These are phyloP conservation scores for Aegle marmelos DNA, from an alignment of 345 rosid genomes.

Conservation along the genomic window DNA sequence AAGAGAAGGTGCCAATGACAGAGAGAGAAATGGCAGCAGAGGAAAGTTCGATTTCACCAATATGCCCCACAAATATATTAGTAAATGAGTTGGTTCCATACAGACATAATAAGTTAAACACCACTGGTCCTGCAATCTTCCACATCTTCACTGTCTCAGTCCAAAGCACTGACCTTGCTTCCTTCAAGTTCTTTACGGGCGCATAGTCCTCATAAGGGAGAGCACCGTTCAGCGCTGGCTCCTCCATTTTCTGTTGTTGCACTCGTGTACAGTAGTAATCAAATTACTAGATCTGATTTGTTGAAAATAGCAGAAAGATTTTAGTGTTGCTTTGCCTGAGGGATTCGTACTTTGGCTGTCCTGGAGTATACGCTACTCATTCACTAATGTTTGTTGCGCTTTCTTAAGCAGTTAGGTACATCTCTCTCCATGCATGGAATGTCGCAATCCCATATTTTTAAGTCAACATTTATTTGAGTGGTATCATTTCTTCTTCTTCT, in stretches of 20 bases:
- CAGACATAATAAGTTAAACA: slow-evolving; percentile 45
- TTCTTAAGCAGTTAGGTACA: background rate
- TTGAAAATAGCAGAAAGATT: background rate
- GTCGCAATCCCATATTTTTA: too few species aligned
- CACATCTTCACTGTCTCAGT: slow-evolving; percentile 55
- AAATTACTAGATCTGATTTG: background rate
- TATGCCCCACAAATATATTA: slow-evolving; percentile 59
- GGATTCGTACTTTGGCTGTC: background rate
- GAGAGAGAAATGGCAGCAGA: slow-evolving; percentile 61
- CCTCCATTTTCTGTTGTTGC: slow-evolving; percentile 39
- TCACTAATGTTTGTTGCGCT: background rate
- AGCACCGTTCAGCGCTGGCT: slow-evolving; percentile 34
- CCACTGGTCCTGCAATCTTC: slow-evolving; percentile 60
- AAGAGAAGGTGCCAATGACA: slow-evolving; percentile 67
- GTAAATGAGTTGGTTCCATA: slow-evolving; percentile 55
- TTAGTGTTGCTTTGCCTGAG: background rate
- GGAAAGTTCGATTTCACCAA: slow-evolving; percentile 68
- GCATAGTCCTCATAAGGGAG: slow-evolving; percentile 35
- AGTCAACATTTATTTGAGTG: background rate
- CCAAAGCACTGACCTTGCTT: slow-evolving; percentile 37
- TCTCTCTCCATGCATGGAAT: background rate
- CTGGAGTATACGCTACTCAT: background rate
- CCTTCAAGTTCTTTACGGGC: slow-evolving; percentile 40
- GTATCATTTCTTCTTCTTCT: background rate
- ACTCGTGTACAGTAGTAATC: background rate